Conservation (phyloP, 2,329 filamentous ascomycete genomes). For the Fusarium nanum region DNA sequence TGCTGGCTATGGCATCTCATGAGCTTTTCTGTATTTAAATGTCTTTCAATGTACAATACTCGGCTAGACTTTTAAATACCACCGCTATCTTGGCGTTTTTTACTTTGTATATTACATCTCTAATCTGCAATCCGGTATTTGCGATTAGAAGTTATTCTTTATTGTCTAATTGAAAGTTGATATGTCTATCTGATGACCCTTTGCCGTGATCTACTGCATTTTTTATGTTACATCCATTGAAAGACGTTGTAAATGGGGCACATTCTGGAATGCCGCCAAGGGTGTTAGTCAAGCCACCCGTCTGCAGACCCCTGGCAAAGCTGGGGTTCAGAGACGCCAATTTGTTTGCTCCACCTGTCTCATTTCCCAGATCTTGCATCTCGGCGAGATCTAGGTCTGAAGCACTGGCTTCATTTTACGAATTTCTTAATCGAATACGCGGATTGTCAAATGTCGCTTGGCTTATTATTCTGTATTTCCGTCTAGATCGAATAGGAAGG, state of each 20-base stretch:
- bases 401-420: constrained; percentile 6
- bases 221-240: background rate
- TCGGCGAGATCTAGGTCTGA: constrained; percentile 10
- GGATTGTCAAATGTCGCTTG: constrained; percentile 29
- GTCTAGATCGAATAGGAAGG: constrained; percentile 6
- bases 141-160: constrained; percentile 17
- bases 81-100: constrained; percentile 45
- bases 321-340: constrained; percentile 32
- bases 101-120: constrained; percentile 54
- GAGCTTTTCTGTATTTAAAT: constrained; percentile 48
- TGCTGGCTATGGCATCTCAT: constrained; percentile 55
- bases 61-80: constrained; percentile 53
- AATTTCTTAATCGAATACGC: constrained; percentile 1
- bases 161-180: constrained; percentile 13
- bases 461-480: background rate
- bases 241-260: constrained; percentile 4
- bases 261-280: background rate
- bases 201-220: background rate
- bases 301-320: constrained; percentile 28
- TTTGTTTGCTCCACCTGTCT: constrained; percentile 15
- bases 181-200: background rate
- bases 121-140: constrained; percentile 55
- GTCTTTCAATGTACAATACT: constrained; percentile 55
- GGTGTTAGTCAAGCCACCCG: constrained; percentile 19
- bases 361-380: constrained; percentile 37